Evolutionary conservation across 768 basidiomycete genomes (phyloP), one percentile per base, ranked within the genome.

Genomic region (Polyporus arcularius): DNA sequence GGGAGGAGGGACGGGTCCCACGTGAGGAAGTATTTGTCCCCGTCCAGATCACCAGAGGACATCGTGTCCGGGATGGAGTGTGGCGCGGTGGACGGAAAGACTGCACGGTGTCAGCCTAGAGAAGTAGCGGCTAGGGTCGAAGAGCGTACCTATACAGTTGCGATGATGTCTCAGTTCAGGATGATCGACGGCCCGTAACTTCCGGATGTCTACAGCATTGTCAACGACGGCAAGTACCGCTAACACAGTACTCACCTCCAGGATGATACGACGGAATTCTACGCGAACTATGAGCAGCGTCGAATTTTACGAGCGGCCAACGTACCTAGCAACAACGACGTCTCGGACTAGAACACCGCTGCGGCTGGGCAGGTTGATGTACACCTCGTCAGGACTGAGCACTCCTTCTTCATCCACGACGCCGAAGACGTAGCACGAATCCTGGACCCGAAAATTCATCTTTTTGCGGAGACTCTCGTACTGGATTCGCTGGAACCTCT

Each of bases 341-440:
- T 57, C 51, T 12, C 56, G 55, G 4, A 62, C 61, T 1, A 62
- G 26, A 1, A 62, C 61, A 1, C 65, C 62, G 12, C 41, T 42
- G 4, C 65, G 61, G 7, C 43, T 43, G 0, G 65, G 65, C 4
- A 66, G 56, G 26, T 66, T 66, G 51, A 66, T 55, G 32, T 63
- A 61, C n/a, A 66, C 65, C 38, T 66, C 61, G 53, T 63, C 35
- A 5, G 55, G 53, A 5, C 47, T 53, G 15, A 66, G 62, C 4
- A 63, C 42, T n/a, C 62, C 65, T 9, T 57, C 43, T 53, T 66
- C 65, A 18, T 66, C 65, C 8, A 66, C 59, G 1, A 66, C 59
- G 0, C 65, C 65, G 28, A 46, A 66, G 11, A 58, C 14, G 38
- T 58, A 63, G 41, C 55, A 49, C 6, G 65, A 66, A 2, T 66